Evolutionary conservation across 2,329 filamentous ascomycete species (phyloP), one percentile per base, ranked within the genome.

Genomic region (Bipolaris victoriae): DNA sequence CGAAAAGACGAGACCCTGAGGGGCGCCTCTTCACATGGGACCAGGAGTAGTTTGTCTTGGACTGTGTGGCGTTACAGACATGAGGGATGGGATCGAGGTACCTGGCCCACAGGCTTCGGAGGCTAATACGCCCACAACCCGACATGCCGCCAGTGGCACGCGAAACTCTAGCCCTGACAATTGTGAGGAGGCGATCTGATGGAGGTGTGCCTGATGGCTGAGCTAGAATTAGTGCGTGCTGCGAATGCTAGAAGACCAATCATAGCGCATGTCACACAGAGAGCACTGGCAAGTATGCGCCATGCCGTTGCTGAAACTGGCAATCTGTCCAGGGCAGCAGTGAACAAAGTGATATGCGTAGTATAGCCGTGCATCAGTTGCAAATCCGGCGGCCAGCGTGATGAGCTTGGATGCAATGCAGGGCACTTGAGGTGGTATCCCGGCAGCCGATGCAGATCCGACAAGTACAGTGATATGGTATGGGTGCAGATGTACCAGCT

Each of bases 151-250:
- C 26, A 24, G 33, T n/a, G 39, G 26, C 15, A 36, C 31, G 47
- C 52, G 52, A 59, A 56, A 56, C 52, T 37, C 29, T 49, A 52
- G 15, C 39, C 52, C 31, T 50, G 37, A 16, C 3, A 3, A 50
- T 39, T 26, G 16, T 18, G 29, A 11, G 37, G 26, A 43, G n/a
- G 22, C 24, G 24, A 37, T 51, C 49, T 36, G 53, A 39, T 46
- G 39, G 13, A 47, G 18, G 41, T 29, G 37, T 36, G 40, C 46
- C 44, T 49, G 44, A 55, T 33, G 40, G 10, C 47, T 31, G 18
- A 45, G 49, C 45, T 39, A 61, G 47, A 52, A 39, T 47, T 33
- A 44, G 57, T 20, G 45, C 45, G 37, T 37, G 33, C 7, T 7
- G 24, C 10, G 45, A 10, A 24, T 18, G 7, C 7, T 13, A 48